phyloP scores from a whole-genome alignment of 495 filamentous ascomycete genomes.

The Daldinia grandis region DNA sequence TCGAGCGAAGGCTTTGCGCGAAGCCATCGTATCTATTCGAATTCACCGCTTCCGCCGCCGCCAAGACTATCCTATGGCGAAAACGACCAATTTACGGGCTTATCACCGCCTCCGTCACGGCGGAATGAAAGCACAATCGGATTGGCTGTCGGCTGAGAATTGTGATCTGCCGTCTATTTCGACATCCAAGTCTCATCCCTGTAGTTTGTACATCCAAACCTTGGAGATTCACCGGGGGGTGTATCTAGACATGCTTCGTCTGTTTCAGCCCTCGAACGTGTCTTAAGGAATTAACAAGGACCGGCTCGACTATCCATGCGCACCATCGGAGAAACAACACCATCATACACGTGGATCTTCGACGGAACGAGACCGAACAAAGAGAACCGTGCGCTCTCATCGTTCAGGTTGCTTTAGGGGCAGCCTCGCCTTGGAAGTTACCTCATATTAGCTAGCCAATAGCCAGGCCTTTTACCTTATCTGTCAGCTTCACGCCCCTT shows the following conservation, averaged over 20 bases:
- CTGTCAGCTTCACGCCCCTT: constrained; percentile 4
- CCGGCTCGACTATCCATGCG: constrained; percentile 36
- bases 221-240: constrained; percentile 20
- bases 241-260: constrained; percentile 10
- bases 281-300: constrained; percentile 13
- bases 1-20: constrained; percentile 20
- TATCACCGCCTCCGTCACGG: constrained; percentile 53
- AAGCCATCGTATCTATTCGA: constrained; percentile 51
- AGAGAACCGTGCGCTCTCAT: constrained; percentile 11
- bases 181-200: constrained; percentile 8
- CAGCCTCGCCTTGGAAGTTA: not conserved
- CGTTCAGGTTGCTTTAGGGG: not conserved
- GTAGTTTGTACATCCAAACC: constrained; percentile 12
- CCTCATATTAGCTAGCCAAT: not conserved
- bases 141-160: constrained; percentile 53
- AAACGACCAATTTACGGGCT: constrained; percentile 46
- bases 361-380: constrained; percentile 14
- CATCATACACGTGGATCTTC: constrained; percentile 1
- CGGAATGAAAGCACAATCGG: constrained; percentile 52
- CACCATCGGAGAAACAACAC: constrained; percentile 10
- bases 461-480: not conserved
- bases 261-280: constrained; percentile 30
- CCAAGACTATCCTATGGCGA: constrained; percentile 52
- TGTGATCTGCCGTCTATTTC: constrained; percentile 14
- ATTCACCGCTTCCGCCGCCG: constrained; percentile 53